phyloP scores from a whole-genome alignment of 2,329 filamentous ascomycete genomes.

The Penicillium vulpinum region DNA sequence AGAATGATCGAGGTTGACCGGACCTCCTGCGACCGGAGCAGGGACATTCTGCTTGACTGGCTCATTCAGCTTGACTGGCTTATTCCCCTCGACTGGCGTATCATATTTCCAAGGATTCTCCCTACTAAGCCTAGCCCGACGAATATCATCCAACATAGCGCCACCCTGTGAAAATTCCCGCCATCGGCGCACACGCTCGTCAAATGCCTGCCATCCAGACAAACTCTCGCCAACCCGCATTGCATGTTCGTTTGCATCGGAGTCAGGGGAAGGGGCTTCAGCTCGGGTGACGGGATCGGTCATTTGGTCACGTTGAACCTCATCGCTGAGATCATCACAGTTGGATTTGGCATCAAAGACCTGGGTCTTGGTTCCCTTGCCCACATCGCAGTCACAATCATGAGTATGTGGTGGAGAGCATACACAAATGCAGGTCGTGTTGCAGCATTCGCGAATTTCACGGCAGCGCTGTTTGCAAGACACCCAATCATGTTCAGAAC shows the following conservation, averaged over 20 bases:
- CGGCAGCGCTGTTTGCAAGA: background rate
- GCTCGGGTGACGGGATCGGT: background rate
- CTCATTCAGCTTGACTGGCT: too few species aligned
- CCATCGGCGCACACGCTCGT: background rate
- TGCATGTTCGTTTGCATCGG: background rate
- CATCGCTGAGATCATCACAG: background rate
- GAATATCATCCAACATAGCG: background rate
- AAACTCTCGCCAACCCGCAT: background rate
- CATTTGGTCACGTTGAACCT: background rate
- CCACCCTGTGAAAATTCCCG: background rate
- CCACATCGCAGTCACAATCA: background rate
- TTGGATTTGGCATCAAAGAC: background rate
- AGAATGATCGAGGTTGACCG: background rate
- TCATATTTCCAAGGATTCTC: too few species aligned
- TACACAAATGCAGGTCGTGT: background rate
- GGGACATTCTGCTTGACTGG: too few species aligned
- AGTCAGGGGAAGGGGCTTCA: background rate
- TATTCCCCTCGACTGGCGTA: too few species aligned
- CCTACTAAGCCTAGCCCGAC: background rate
- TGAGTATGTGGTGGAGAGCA: constrained; percentile 1
- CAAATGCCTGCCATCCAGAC: background rate
- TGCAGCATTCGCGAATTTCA: background rate
- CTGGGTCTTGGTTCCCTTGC: background rate
- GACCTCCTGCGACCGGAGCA: background rate
- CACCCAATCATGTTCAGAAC: background rate